Base-by-base conservation (phyloP, 495 filamentous ascomycete species). In the Articulospora tetracladia region DNA sequence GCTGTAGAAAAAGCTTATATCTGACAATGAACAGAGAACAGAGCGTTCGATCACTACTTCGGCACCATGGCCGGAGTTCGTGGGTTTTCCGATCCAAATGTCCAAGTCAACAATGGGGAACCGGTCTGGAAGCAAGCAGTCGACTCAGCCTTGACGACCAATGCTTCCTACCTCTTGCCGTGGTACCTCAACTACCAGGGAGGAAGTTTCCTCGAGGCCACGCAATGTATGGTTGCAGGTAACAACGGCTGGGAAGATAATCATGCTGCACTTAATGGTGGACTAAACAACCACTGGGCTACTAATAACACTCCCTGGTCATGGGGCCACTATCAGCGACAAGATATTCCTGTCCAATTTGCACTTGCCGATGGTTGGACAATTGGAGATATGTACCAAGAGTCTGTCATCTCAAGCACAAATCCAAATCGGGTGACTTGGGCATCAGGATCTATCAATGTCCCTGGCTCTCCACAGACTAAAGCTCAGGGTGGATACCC, bases 351-450 rank as follows among this genome's bases (percentile, higher is more conserved):
- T 0, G 72, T 82, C 24, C 80, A 83, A 15, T 83, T 76, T 67
- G 74, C 74, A 15, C 76, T 82, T 67, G 80, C 79, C 0, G 80
- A 83, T 55, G 77, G 69, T 7, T 83, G 77, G 75, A 80, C 78
- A 3, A 64, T 78, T 20, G 79, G 73, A 15, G 80, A 83, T 61
- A 83, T 83, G 80, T 83, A 83, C 57, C 80, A 79, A 73, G 79
- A 83, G 69, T 69, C 72, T 11, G 76, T 81, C 58, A 76, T 83
- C 41, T 78, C 80, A 1, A 72, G 79, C 0, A 83, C 80, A 0
- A 81, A 77, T 56, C 79, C 80, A 2, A 83, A 83, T 57, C 78
- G 80, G 39, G 80, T 82, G 4, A 76, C 77, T n/a, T 73, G 80
- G 69, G 73, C 77, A 17, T 79, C 76, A 50, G 80, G 80, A 19